Conservation (phyloP, 106 monocot species). For the Ottelia alismoides region DNA sequence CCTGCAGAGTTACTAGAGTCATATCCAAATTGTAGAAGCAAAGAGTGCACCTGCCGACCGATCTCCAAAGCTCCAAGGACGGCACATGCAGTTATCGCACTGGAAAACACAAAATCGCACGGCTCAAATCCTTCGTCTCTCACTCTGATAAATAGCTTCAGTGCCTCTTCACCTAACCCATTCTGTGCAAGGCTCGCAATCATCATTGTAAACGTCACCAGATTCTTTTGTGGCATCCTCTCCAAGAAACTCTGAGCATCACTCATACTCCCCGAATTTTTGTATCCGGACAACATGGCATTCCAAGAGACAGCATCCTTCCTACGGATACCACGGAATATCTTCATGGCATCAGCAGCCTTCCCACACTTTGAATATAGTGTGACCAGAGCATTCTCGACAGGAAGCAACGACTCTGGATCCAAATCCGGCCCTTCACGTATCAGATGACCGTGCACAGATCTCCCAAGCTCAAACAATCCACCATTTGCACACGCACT, state of each 20-base stretch:
- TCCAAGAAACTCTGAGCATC: constrained; percentile 15
- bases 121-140: constrained; percentile 35
- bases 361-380: neutral
- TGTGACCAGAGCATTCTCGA: constrained; percentile 14
- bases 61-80: constrained; percentile 34
- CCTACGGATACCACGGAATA: neutral
- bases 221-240: constrained; percentile 11
- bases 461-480: constrained; percentile 33
- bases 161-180: constrained; percentile 23
- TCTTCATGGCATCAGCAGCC: neutral
- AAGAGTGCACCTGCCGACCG: constrained; percentile 50
- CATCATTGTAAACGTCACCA: constrained; percentile 29
- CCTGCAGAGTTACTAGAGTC: constrained; percentile 23
- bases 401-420: neutral
- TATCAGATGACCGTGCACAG: constrained; percentile 49
- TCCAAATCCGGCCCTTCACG: neutral
- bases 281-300: constrained; percentile 61
- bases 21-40: constrained; percentile 36
- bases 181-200: constrained; percentile 37
- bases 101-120: constrained; percentile 56
- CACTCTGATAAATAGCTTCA: constrained; percentile 37
- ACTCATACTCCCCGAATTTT: constrained; percentile 30
- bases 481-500: constrained; percentile 45
- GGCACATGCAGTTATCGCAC: constrained; percentile 45
- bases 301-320: constrained; percentile 71